Evolutionary conservation across 2,329 filamentous ascomycete species (phyloP).

Genomic region (Monosporascus sp.): DNA sequence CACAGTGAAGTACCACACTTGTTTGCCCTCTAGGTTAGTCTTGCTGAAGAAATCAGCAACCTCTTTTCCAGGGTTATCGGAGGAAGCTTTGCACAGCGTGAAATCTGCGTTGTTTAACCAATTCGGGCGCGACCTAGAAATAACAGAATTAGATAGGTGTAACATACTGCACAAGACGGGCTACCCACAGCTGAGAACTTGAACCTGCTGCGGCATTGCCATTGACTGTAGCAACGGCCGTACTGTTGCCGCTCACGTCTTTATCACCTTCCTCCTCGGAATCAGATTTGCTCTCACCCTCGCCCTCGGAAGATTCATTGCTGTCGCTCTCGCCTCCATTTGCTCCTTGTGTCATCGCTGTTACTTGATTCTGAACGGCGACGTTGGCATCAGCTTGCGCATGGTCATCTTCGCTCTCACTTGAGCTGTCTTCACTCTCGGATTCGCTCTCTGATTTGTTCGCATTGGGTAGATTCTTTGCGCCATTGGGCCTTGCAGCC

Average conservation of each 20-base stretch:
- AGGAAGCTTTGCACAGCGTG: slow-evolving; percentile 44
- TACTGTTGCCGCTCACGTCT: slow-evolving; percentile 4
- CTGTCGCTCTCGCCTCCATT: slow-evolving; percentile 4
- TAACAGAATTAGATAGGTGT: background rate
- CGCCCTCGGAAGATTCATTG: slow-evolving; percentile 1
- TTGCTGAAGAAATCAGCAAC: slow-evolving; percentile 52
- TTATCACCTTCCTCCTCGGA: background rate
- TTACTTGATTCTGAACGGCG: background rate
- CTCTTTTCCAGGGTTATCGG: slow-evolving; percentile 39
- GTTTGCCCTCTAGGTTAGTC: slow-evolving; percentile 60
- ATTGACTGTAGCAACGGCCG: slow-evolving; percentile 14
- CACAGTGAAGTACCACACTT: slow-evolving; percentile 77
- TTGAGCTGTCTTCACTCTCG: slow-evolving; percentile 24
- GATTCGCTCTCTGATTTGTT: slow-evolving; percentile 11
- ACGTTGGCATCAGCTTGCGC: slow-evolving; percentile 8
- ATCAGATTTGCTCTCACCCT: slow-evolving; percentile 7
- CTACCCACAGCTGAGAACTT: slow-evolving; percentile 18
- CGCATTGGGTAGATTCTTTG: slow-evolving; percentile 14
- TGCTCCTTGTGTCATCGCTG: slow-evolving; percentile 2
- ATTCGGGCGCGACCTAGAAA: slow-evolving; percentile 24
- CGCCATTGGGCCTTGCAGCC: slow-evolving; percentile 14
- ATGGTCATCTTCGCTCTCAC: slow-evolving; percentile 33
- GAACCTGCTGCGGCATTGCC: slow-evolving; percentile 9
- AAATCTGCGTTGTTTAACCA: slow-evolving; percentile 49
- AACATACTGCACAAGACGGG: background rate